Evolutionary conservation across 306 rosid genomes (phyloP), one percentile per base, ranked within the genome.

Genomic region (Vigna radiata): DNA sequence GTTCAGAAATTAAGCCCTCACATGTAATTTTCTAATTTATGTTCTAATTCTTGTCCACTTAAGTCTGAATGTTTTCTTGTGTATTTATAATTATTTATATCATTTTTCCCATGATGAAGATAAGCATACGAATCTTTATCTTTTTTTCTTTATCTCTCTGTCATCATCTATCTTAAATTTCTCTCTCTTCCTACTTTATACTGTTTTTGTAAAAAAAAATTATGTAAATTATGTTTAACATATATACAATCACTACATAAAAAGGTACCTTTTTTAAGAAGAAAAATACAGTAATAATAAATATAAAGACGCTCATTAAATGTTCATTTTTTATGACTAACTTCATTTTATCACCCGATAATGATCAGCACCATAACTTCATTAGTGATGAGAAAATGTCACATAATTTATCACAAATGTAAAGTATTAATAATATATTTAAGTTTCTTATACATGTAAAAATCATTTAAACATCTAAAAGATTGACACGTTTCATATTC

Each of bases 1-100:
- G 80, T 83, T 39, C 72, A 63, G 60, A 87, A 79, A 9, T 64
- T 73, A 67, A 77, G 25, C 44, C 52, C 29, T n/a, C 56, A 64
- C 68, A 67, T 25, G 31, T 74, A 68, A 63, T 64, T 25, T 19
- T 11, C 31, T 66, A 7, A 2, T 8, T 3, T 41, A 9, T 47
- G 53, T 44, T 37, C 12, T 41, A 41, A 41, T 53, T 29, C 68
- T 41, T 27, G 39, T 54, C 1, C 0, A 44, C 46, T 44, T 0
- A 11, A 67, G 23, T 53, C n/a, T 27, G 2, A 11, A 55, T 7
- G 9, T 43, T 48, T 46, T 27, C 7, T 62, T 8, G 2, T 7
- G 12, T 60, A 15, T 29, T 60, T 29, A 7, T 60, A 60, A 60
- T 60, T 27, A 58, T 56, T 56, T 56, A 2, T 11, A 4, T 7